Evolutionary conservation across 495 filamentous ascomycete species (phyloP).

Genomic region (Daldinia loculata): DNA sequence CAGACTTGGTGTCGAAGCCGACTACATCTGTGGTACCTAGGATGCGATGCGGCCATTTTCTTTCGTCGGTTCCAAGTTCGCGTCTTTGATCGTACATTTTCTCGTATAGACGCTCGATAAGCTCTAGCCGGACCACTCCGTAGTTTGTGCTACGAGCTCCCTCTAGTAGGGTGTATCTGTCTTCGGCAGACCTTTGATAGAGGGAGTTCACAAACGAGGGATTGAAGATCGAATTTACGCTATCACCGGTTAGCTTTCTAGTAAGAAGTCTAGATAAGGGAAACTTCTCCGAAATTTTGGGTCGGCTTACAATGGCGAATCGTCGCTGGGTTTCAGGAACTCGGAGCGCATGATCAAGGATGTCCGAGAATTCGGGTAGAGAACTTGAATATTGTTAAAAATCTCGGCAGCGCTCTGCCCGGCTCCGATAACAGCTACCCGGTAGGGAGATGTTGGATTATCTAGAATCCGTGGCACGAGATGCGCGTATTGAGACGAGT

Average conservation of each 20-base stretch:
- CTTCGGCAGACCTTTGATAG: constrained; percentile 67
- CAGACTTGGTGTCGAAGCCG: constrained; percentile 60
- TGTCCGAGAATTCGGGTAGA: constrained; percentile 82
- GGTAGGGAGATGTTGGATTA: constrained; percentile 65
- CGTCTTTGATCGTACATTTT: constrained; percentile 85
- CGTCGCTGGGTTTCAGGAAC: constrained; percentile 88
- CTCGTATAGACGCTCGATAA: constrained; percentile 88
- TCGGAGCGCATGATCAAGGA: constrained; percentile 78
- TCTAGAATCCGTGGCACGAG: constrained; percentile 66
- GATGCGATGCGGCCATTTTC: constrained; percentile 82
- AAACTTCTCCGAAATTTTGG: not conserved
- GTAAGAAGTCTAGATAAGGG: too few relatives aligned
- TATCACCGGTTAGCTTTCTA: constrained; percentile 47
- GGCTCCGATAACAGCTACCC: constrained; percentile 83
- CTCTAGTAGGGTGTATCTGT: constrained; percentile 68
- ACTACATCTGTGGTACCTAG: constrained; percentile 70
- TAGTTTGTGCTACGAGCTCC: constrained; percentile 88
- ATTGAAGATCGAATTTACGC: constrained; percentile 97
- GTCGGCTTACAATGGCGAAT: constrained; percentile 87
- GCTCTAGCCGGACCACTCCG: constrained; percentile 84
- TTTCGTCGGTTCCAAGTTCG: constrained; percentile 68
- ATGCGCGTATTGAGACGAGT: constrained; percentile 88
- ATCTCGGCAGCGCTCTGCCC: constrained; percentile 97
- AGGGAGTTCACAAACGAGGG: constrained; percentile 79
- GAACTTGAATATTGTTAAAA: constrained; percentile 84